Base-by-base conservation (phyloP, 495 filamentous ascomycete genomes). In the Penicillium longicatenatum region DNA sequence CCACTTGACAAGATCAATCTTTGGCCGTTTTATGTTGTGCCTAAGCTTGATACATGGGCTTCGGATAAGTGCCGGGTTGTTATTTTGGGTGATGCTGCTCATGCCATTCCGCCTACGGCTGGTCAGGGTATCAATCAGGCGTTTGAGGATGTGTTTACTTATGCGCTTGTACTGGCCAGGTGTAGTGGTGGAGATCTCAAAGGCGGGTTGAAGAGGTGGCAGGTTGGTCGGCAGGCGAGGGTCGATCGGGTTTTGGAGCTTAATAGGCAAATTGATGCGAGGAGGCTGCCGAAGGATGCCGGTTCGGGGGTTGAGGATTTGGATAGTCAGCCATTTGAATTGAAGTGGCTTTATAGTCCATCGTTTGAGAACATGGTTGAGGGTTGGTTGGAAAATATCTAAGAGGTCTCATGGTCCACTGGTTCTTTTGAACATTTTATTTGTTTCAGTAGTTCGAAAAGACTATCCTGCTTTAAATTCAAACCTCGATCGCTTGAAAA, bases 11-110 rank as follows among this genome's bases (percentile, higher is more conserved):
- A 50, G n/a, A 64, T 74, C 39, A 68, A 66, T 47, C 59, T 74
- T 14, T 79, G 75, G 77, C 75, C 75, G 1, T 80, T 73, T 57
- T 77, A 78, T 57, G 56, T 70, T 4, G 70, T 78, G 0, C 75
- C 72, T 2, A 68, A 65, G 43, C 65, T 79, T 14, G 68, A 69
- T 1, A 55, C 46, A 0, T 80, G 80, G 78, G 57, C 56, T 4
- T 77, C 75, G 0, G 24, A 61, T 1, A 42, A 59, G 5, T 61
- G 64, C 3, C 60, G 72, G 1, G 73, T 80, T 9, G 51, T 76
- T 0, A 67, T 82, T 37, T 52, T 79, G 8, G 78, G 78, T 19
- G 76, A 81, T 65, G 77, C 78, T 3, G 78, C 78, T 3, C 78
- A 81, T 64, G 76, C 77, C 0, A 76, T 82, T 21, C 75, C 77